phyloP scores from a whole-genome alignment of 306 rosid species.

The Arachis stenosperma region DNA sequence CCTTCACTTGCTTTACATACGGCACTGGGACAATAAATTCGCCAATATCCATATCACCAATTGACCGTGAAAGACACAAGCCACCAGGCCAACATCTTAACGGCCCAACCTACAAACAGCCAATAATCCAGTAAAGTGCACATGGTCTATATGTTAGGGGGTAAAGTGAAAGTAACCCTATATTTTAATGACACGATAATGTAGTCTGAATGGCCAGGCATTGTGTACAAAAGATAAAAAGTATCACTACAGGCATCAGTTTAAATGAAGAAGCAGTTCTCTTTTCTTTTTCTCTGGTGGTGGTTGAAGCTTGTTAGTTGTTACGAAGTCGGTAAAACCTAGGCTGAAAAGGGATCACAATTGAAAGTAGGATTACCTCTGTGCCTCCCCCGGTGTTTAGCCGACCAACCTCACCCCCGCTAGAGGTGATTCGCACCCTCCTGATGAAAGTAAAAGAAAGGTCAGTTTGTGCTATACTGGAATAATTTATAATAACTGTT shows the following conservation, averaged over 20 bases:
- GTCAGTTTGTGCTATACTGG: slow-evolving; percentile 17
- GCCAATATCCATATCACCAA: slow-evolving; percentile 97
- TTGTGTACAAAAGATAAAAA: slow-evolving; percentile 1
- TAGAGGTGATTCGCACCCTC: slow-evolving; percentile 83
- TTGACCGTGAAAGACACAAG: slow-evolving; percentile 93
- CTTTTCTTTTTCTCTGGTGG: not conserved
- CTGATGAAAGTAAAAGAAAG: slow-evolving; percentile 50
- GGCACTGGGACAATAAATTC: slow-evolving; percentile 98
- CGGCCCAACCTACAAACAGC: slow-evolving; percentile 77
- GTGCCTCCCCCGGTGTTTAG: slow-evolving; percentile 99
- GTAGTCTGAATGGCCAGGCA: slow-evolving; percentile 22
- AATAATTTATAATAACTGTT: slow-evolving; percentile 17
- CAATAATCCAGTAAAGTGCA: slow-evolving; percentile 21
- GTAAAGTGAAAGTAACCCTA: too few relatives aligned
- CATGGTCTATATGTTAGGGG: too few relatives aligned
- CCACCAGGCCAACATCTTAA: slow-evolving; percentile 99
- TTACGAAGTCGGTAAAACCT: slow-evolving; percentile 15
- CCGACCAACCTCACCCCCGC: slow-evolving; percentile 99
- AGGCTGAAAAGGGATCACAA: slow-evolving; percentile 9
- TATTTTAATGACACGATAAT: slow-evolving; percentile 1
- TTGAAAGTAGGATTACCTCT: slow-evolving; percentile 62
- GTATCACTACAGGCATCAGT: slow-evolving; percentile 9
- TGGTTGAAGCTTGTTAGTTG: not conserved
- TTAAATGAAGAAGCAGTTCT: not conserved
- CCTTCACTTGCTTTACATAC: slow-evolving; percentile 98